Conservation (phyloP, 2,329 filamentous ascomycete species). For the Fusarium algeriense region DNA sequence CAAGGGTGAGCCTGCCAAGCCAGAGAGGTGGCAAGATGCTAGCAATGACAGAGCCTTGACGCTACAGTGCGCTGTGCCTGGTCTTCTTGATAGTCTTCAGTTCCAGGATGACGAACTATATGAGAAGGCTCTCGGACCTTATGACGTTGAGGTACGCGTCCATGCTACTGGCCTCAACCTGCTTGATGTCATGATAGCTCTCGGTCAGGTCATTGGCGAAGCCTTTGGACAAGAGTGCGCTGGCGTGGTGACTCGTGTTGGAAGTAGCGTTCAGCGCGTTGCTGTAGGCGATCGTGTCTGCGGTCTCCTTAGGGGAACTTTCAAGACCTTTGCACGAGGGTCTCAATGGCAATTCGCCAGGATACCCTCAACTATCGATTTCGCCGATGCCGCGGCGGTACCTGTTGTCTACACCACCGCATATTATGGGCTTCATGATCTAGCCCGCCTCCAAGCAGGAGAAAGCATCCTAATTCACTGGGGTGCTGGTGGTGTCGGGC, state of each 20-base stretch:
- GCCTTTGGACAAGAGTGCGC: constrained; percentile 11
- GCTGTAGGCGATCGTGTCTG: neutral
- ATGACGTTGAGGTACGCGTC: constrained; percentile 6
- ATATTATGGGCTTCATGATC: constrained; percentile 34
- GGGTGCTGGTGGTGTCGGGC: constrained; percentile 45
- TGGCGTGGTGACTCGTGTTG: constrained; percentile 4
- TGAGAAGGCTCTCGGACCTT: constrained; percentile 8
- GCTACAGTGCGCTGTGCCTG: constrained; percentile 3
- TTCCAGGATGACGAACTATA: constrained; percentile 12
- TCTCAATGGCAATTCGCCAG: constrained; percentile 4
- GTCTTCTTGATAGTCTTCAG: constrained; percentile 10
- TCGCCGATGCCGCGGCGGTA: constrained; percentile 20
- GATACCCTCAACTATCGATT: constrained; percentile 26
- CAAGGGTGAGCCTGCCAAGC: neutral
- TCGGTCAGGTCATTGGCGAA: constrained; percentile 2
- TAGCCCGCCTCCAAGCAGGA: constrained; percentile 24
- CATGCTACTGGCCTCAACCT: constrained; percentile 2
- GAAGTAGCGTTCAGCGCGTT: neutral
- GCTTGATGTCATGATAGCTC: constrained; percentile 15
- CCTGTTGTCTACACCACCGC: constrained; percentile 37
- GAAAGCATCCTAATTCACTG: constrained; percentile 51
- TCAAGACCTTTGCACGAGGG: constrained; percentile 1
- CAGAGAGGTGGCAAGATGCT: constrained; percentile 1
- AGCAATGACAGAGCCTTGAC: neutral
- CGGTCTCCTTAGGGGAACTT: neutral